phyloP scores from a whole-genome alignment of 306 rosid genomes.

The Lithocarpus polystachyus region DNA sequence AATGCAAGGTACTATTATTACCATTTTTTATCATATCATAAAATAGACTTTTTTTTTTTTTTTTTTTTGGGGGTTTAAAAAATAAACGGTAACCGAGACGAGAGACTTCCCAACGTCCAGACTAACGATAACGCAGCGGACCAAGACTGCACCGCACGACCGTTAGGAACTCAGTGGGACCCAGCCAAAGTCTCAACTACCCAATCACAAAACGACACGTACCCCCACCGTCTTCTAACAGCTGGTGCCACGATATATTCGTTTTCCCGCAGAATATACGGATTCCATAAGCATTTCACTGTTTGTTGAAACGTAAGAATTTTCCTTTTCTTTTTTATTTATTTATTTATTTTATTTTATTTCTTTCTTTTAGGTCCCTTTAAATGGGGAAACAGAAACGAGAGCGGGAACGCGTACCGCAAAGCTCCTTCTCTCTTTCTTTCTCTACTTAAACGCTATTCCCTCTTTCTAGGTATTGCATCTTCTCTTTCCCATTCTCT shows the following conservation, averaged over 20 bases:
- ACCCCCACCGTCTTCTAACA: background rate
- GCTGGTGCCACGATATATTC: conserved; percentile 30
- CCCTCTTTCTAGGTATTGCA: background rate
- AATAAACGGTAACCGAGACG: conserved; percentile 8
- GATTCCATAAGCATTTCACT: conserved; percentile 18
- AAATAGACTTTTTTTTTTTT: too few relatives aligned
- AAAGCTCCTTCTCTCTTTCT: conserved; percentile 16
- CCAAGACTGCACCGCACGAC: conserved; percentile 39
- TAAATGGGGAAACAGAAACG: conserved; percentile 31
- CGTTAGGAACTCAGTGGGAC: conserved; percentile 42
- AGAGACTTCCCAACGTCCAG: conserved; percentile 20
- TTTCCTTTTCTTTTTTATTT: background rate
- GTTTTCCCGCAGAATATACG: conserved; percentile 40
- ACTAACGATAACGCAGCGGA: conserved; percentile 1
- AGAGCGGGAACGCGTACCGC: conserved; percentile 55
- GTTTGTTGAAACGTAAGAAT: background rate
- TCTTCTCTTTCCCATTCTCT: background rate
- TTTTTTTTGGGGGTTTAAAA: too few relatives aligned
- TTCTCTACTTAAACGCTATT: conserved; percentile 40
- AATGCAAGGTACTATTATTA: background rate
- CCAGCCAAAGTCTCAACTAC: background rate
- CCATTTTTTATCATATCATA: too few relatives aligned
- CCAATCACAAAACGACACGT: conserved; percentile 32
- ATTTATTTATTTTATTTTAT: background rate
- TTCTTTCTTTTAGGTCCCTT: conserved; percentile 1